These are phyloP conservation scores for Ailanthus altissimus DNA, from an alignment of 345 rosid species.

Conservation along the genomic window DNA sequence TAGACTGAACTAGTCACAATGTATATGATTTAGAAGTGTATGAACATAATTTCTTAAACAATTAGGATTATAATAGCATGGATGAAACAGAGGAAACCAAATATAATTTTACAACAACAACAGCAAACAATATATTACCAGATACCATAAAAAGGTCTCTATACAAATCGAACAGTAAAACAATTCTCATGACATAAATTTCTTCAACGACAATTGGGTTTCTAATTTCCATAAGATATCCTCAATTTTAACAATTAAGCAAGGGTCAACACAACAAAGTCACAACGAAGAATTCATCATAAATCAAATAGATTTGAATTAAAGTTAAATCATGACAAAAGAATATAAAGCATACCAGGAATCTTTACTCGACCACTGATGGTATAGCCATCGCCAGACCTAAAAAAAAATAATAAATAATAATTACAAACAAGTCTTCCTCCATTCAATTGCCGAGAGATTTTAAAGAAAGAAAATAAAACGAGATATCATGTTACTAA, in stretches of 20 bases:
- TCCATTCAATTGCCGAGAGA: not conserved
- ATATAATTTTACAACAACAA: not conserved
- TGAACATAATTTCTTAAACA: not conserved
- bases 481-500: no score
- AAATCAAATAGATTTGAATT: not conserved
- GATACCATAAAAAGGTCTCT: no score
- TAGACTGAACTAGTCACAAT: not conserved
- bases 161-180: not conserved
- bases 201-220: not conserved
- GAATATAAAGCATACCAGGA: conserved; percentile 43
- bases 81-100: not conserved
- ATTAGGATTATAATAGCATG: not conserved
- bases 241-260: not conserved
- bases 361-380: conserved; percentile 84
- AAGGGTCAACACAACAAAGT: not conserved
- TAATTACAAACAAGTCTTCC: not conserved
- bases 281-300: not conserved
- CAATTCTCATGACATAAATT: not conserved
- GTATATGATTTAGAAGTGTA: not conserved
- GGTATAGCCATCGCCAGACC: conserved; percentile 67
- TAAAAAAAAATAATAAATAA: conserved; percentile 27
- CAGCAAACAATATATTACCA: not conserved
- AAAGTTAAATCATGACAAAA: not conserved
- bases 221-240: not conserved
- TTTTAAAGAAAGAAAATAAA: not conserved